Percentiles rank a stretch among this genome's conserved stretches.
phyloP scores from a whole-genome alignment of 306 rosid genomes.

The Gastrolobium villosum region DNA sequence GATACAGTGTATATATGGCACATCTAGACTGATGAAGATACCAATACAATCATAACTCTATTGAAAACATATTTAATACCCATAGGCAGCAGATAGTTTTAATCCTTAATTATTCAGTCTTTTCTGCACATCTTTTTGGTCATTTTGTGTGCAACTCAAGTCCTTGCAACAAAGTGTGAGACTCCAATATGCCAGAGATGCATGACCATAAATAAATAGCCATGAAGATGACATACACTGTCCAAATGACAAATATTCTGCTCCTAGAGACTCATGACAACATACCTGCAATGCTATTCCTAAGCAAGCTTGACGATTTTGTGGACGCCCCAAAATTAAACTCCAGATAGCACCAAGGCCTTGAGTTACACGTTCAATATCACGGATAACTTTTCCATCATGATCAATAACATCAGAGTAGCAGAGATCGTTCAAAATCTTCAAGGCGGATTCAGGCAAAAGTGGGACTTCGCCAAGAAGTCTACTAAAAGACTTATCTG shows the following conservation, averaged over 20 bases:
- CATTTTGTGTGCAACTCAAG: conserved; percentile 9
- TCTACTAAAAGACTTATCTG: conserved; percentile 94
- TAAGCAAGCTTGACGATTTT: conserved; percentile 84
- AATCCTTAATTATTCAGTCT: background rate
- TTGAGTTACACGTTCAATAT: conserved; percentile 94
- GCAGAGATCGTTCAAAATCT: conserved; percentile 85
- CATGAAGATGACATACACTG: conserved; percentile 19
- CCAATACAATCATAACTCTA: background rate
- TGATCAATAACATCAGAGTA: conserved; percentile 69
- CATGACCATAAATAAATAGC: conserved; percentile 27
- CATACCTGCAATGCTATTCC: conserved; percentile 87
- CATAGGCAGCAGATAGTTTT: background rate
- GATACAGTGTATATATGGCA: conserved; percentile 34
- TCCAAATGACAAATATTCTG: conserved; percentile 34
- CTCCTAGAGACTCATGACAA: conserved; percentile 29
- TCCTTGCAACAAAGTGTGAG: conserved; percentile 11
- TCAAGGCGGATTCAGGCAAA: conserved; percentile 81
- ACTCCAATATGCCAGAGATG: conserved; percentile 37
- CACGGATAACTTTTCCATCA: conserved; percentile 77
- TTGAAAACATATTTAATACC: background rate
- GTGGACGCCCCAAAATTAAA: conserved; percentile 93
- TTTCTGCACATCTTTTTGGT: background rate
- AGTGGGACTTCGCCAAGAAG: conserved; percentile 95
- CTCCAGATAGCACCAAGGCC: conserved; percentile 99
- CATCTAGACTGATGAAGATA: background rate